Base-by-base conservation (phyloP, 768 basidiomycete genomes). In the Tylopilus subfusipes region DNA sequence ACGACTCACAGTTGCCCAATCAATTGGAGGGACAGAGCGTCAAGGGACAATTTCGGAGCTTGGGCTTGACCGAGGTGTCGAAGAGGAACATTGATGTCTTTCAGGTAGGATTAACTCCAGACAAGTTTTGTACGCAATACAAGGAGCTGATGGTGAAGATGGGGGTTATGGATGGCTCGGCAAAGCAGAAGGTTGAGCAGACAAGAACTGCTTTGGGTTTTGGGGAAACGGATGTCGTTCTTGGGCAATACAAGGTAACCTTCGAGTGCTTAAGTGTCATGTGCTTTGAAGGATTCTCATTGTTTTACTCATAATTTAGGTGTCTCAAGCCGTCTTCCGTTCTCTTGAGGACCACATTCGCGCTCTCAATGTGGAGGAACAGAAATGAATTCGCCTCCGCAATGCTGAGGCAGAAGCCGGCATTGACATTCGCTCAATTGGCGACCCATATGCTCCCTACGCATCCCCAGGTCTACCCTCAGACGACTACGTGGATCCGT, bases 1-100 rank as follows among this genome's bases (percentile, higher is more conserved):
- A 98, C 66, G 94, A 98, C 73, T 86, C 92, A 22, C 96, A 96
- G 66, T 73, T 98, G 19, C 93, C 95, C 36, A 92, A 93, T 67
- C 95, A 98, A 68, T 75, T 98, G 49, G 96, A 98, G 74, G 90
- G 91, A 12, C 78, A 93, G 42, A 86, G 88, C 38, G 88, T 98
- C 46, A 96, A 94, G 69, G 90, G 90, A 0, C 96, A 98, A 72
- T 86, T 98, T 34, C 79, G 90, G 47, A 88, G 89, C 52, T 65
- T 86, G 24, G 91, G 93, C 0, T 63, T 98, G 61, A 73, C 85
- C 2, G 90, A 93, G 72, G 80, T 98, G 57, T 82, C 88, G 7
- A 82, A 78, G 65, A 72, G 89, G 44, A 81, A 78, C 52, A 76
- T 76, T 30, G 83, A 79, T 58, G 77, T 86, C 30, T 94, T 88